Evolutionary conservation across 192 early-diverging fungal species (phyloP).

Genomic region (Jimgerdemannia flammicorona): DNA sequence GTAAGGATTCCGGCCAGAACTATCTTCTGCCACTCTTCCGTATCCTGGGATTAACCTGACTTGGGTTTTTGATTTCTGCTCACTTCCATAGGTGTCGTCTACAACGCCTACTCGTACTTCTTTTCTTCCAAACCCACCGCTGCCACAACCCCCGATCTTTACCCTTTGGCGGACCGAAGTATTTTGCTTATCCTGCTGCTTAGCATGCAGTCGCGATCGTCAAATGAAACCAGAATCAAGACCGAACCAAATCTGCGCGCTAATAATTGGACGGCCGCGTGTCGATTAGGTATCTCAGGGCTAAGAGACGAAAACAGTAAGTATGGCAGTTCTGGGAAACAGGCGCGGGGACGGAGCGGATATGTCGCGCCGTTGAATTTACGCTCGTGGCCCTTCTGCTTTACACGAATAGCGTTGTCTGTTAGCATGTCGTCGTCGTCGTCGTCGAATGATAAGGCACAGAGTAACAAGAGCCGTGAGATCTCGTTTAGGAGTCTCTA

Average conservation of each 20-base stretch:
- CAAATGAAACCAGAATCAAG: background rate
- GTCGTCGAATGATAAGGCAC: constrained; percentile 12
- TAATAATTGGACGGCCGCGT: constrained; percentile 4
- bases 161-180: constrained; percentile 61
- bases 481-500: constrained; percentile 31
- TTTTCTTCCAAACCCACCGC: constrained; percentile 47
- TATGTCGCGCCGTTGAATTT: too few relatives aligned
- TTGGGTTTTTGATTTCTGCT: background rate
- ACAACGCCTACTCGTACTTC: constrained; percentile 64
- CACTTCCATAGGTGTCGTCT: constrained; percentile 47
- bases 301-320: constrained; percentile 13
- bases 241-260: constrained; percentile 1
- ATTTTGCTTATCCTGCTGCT: constrained; percentile 57
- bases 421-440: constrained; percentile 3
- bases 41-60: constrained; percentile 10
- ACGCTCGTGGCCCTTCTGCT: background rate
- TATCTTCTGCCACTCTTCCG: constrained; percentile 1
- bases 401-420: background rate
- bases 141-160: constrained; percentile 35
- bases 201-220: constrained; percentile 25
- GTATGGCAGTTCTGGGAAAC: background rate
- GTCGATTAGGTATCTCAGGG: constrained; percentile 18
- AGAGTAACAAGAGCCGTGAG: constrained; percentile 9
- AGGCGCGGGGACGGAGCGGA: too few relatives aligned
- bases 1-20: constrained; percentile 15